A percentile compares a stretch with the other conserved stretches of the same genome.
These are phyloP conservation scores for Alternaria sp. DNA, from an alignment of 2,329 filamentous ascomycete genomes.

Conservation along the genomic window DNA sequence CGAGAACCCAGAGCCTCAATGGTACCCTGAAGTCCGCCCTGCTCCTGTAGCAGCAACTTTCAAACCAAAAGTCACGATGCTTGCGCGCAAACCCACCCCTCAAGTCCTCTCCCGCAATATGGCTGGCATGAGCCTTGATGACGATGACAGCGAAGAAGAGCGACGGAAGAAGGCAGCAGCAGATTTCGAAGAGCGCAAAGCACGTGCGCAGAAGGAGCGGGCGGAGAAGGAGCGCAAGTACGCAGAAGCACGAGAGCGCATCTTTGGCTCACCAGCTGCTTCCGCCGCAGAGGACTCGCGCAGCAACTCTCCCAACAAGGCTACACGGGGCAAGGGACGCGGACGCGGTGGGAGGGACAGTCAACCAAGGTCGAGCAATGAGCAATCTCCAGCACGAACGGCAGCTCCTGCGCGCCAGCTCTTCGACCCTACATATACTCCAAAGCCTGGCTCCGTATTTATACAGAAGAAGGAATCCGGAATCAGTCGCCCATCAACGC, in stretches of 20 bases:
- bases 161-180: constrained; percentile 67
- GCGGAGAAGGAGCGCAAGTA: constrained; percentile 93
- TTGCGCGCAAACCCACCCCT: constrained; percentile 79
- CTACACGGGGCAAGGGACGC: constrained; percentile 47
- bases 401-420: constrained; percentile 64
- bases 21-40: constrained; percentile 73
- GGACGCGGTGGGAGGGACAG: constrained; percentile 49
- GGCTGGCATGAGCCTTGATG: constrained; percentile 55
- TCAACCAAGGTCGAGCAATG: constrained; percentile 49
- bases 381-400: constrained; percentile 46
- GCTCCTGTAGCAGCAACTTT: constrained; percentile 75
- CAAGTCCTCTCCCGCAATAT: constrained; percentile 68
- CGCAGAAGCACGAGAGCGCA: constrained; percentile 84
- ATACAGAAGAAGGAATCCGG: constrained; percentile 55
- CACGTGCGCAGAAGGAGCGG: constrained; percentile 77
- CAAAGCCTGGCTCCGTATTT: constrained; percentile 66
- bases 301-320: constrained; percentile 46
- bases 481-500: constrained; percentile 59
- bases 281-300: constrained; percentile 47
- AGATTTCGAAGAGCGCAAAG: constrained; percentile 78
- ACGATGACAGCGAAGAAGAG: constrained; percentile 71
- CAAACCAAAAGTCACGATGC: constrained; percentile 82
- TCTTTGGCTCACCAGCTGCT: constrained; percentile 72
- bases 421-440: constrained; percentile 77
- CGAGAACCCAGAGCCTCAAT: constrained; percentile 76